Evolutionary conservation across 2,329 filamentous ascomycete species (phyloP).

Genomic region (Botryotinia calthae): DNA sequence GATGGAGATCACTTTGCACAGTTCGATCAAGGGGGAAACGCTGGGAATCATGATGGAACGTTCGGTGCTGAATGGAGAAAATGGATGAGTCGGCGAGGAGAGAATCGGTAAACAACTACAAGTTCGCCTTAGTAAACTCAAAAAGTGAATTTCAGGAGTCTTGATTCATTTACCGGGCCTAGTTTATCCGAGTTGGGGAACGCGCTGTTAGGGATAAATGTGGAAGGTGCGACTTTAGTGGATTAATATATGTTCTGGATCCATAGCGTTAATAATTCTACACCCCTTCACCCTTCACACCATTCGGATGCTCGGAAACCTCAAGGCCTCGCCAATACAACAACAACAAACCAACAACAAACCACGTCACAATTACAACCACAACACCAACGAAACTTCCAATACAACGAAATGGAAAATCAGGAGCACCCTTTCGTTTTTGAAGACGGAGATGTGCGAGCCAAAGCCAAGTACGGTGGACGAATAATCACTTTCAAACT

Average conservation of each 20-base stretch:
- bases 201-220: too few species aligned
- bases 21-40: neutral
- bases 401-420: neutral
- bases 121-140: neutral
- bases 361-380: neutral
- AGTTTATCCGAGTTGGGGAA: neutral
- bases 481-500: neutral
- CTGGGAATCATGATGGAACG: neutral
- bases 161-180: rapidly evolving
- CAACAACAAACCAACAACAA: neutral
- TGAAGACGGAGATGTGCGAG: neutral
- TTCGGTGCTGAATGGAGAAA: conserved; percentile 2
- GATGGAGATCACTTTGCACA: too few species aligned
- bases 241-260: too few species aligned
- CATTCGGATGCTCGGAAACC: neutral
- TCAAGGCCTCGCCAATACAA: neutral
- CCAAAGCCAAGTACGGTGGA: neutral
- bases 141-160: neutral
- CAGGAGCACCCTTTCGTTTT: neutral
- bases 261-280: too few species aligned
- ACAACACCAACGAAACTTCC: neutral
- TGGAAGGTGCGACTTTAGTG: too few species aligned
- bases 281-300: too few species aligned
- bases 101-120: neutral
- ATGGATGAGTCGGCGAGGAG: conserved; percentile 1